These are phyloP conservation scores for Paraphoma sp. DNA, from an alignment of 2,329 filamentous ascomycete genomes.

Conservation along the genomic window DNA sequence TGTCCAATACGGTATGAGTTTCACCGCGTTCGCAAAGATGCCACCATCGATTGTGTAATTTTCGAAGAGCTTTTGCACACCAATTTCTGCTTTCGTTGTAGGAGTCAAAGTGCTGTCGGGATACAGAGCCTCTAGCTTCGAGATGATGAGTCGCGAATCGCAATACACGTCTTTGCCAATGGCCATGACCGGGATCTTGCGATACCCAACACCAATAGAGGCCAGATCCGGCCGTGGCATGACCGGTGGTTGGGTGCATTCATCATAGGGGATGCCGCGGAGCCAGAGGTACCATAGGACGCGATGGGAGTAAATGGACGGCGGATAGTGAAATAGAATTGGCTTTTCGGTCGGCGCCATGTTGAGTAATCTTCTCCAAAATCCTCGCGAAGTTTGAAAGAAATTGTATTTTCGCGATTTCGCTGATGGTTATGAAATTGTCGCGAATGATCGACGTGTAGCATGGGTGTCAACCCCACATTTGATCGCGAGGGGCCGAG, in stretches of 20 bases:
- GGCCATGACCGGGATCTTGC: slow-evolving; percentile 43
- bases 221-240: slow-evolving; percentile 41
- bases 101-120: slow-evolving; percentile 20
- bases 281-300: slow-evolving; percentile 73
- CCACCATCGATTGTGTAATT: slow-evolving; percentile 63
- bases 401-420: too few relatives aligned
- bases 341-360: slow-evolving; percentile 51
- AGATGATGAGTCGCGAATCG: slow-evolving; percentile 41
- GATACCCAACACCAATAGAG: slow-evolving; percentile 45
- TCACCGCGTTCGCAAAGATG: slow-evolving; percentile 61
- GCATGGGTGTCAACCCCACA: too few relatives aligned
- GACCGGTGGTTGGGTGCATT: slow-evolving; percentile 68
- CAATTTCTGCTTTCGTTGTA: slow-evolving; percentile 46
- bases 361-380: background rate
- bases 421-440: background rate
- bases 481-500: too few relatives aligned
- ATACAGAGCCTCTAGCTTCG: slow-evolving; percentile 33
- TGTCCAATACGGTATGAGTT: slow-evolving; percentile 64
- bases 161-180: slow-evolving; percentile 42
- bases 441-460: background rate
- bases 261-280: slow-evolving; percentile 68
- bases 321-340: slow-evolving; percentile 70
- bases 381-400: too few relatives aligned
- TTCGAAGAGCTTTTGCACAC: slow-evolving; percentile 63
- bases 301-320: slow-evolving; percentile 69